These are phyloP conservation scores for Penicillium griseofulvum DNA, from an alignment of 2,329 filamentous ascomycete species.

Conservation along the genomic window DNA sequence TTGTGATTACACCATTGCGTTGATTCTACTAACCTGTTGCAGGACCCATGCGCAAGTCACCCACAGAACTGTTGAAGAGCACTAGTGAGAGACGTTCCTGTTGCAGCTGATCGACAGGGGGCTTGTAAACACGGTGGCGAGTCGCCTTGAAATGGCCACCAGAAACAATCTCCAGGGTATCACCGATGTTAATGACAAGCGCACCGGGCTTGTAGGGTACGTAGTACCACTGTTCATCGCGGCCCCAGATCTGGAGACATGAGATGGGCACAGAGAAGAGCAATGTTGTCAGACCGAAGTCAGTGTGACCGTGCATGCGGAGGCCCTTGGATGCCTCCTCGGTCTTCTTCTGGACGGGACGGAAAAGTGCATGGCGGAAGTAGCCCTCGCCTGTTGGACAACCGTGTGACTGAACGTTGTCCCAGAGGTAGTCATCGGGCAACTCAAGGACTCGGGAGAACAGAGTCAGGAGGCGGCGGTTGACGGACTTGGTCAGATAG, in stretches of 20 bases:
- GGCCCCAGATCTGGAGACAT: slow-evolving; percentile 48
- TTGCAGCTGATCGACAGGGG: slow-evolving; percentile 39
- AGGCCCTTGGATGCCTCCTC: slow-evolving; percentile 37
- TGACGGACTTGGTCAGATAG: slow-evolving; percentile 51
- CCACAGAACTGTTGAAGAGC: slow-evolving; percentile 48
- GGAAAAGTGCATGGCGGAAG: slow-evolving; percentile 48
- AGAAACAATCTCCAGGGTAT: slow-evolving; percentile 47
- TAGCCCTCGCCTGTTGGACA: slow-evolving; percentile 47
- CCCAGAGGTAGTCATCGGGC: slow-evolving; percentile 47
- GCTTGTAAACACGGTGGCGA: slow-evolving; percentile 45
- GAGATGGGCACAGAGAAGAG: slow-evolving; percentile 50
- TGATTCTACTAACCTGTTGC: slow-evolving; percentile 26
- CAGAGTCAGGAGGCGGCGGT: slow-evolving; percentile 43
- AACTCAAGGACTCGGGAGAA: slow-evolving; percentile 48
- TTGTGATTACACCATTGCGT: neutral
- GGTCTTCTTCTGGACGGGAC: slow-evolving; percentile 36
- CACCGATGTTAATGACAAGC: slow-evolving; percentile 52
- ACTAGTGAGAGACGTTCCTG: slow-evolving; percentile 37
- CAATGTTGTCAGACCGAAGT: slow-evolving; percentile 49
- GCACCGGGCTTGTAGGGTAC: slow-evolving; percentile 45
- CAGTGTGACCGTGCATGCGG: slow-evolving; percentile 50
- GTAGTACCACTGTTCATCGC: slow-evolving; percentile 48
- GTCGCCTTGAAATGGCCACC: slow-evolving; percentile 51
- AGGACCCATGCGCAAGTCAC: slow-evolving; percentile 45
- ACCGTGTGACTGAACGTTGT: slow-evolving; percentile 46